A percentile compares a stretch with the other conserved stretches of the same genome.
Conservation (phyloP, 2,329 filamentous ascomycete genomes). For the Geosmithia putterillii region DNA sequence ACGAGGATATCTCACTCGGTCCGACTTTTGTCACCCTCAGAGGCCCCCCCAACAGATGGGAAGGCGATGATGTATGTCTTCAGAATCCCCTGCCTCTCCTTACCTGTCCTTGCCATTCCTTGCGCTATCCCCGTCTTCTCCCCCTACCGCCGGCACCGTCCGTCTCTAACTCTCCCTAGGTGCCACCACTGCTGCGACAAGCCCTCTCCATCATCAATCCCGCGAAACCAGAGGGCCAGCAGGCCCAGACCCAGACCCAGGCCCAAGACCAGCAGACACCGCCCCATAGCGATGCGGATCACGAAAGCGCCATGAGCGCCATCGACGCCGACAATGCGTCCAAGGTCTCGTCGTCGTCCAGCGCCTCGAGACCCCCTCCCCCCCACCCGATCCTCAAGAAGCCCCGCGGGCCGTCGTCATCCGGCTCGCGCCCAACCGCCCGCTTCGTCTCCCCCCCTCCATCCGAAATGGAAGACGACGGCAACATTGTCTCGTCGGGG, state of each 20-base stretch:
- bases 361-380: conserved; percentile 29
- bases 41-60: conserved; percentile 40
- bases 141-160: neutral
- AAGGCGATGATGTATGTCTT: conserved; percentile 31
- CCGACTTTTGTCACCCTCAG: conserved; percentile 43
- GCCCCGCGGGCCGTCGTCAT: conserved; percentile 36
- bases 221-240: neutral
- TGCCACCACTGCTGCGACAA: conserved; percentile 14
- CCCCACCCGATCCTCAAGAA: conserved; percentile 50
- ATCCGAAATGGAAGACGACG: conserved; percentile 28
- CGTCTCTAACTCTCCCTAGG: conserved; percentile 4
- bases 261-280: neutral
- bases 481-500: conserved; percentile 21
- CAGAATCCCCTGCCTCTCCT: neutral
- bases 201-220: conserved; percentile 10
- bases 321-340: neutral
- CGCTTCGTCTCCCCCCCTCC: conserved; percentile 45
- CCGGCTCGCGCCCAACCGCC: conserved; percentile 44
- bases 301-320: conserved; percentile 5
- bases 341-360: conserved; percentile 22
- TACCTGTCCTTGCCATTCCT: neutral
- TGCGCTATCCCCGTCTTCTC: neutral
- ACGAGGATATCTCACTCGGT: conserved; percentile 44
- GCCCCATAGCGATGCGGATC: neutral
- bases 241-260: too few relatives aligned